phyloP scores from a whole-genome alignment of 768 basidiomycete species.

The Rickenella mellea region DNA sequence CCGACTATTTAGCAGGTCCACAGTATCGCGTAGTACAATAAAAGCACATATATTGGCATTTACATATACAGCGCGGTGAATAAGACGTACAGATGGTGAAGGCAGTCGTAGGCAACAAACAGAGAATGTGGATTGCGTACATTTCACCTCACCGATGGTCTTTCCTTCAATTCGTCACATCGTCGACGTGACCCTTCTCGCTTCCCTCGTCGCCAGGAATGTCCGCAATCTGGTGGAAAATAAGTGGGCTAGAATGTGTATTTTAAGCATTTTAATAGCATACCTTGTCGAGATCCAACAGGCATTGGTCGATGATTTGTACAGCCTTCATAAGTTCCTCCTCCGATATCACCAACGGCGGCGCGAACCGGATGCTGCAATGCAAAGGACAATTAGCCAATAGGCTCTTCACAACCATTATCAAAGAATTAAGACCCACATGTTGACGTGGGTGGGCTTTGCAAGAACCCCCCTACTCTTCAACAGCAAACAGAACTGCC shows the following conservation, averaged over 20 bases:
- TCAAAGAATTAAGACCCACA: constrained; percentile 45
- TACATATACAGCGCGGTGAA: too few species aligned
- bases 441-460: constrained; percentile 93
- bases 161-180: constrained; percentile 21
- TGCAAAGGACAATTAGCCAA: too few species aligned
- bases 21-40: too few species aligned
- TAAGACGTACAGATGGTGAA: too few species aligned
- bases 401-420: neutral
- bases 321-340: constrained; percentile 71
- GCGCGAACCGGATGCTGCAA: constrained; percentile 86
- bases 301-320: constrained; percentile 62
- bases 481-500: constrained; percentile 90
- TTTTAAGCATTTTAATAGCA: constrained; percentile 11
- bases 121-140: too few species aligned
- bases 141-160: too few species aligned
- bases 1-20: too few species aligned
- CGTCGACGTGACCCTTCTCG: constrained; percentile 47
- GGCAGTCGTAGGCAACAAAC: too few species aligned
- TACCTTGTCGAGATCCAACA: constrained; percentile 76
- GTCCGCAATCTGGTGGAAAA: constrained; percentile 30
- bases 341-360: constrained; percentile 90
- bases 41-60: too few species aligned
- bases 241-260: neutral
- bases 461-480: constrained; percentile 89
- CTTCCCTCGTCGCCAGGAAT: constrained; percentile 60